phyloP scores from a whole-genome alignment of 495 filamentous ascomycete genomes.

The Diplogelasinospora grovesii region DNA sequence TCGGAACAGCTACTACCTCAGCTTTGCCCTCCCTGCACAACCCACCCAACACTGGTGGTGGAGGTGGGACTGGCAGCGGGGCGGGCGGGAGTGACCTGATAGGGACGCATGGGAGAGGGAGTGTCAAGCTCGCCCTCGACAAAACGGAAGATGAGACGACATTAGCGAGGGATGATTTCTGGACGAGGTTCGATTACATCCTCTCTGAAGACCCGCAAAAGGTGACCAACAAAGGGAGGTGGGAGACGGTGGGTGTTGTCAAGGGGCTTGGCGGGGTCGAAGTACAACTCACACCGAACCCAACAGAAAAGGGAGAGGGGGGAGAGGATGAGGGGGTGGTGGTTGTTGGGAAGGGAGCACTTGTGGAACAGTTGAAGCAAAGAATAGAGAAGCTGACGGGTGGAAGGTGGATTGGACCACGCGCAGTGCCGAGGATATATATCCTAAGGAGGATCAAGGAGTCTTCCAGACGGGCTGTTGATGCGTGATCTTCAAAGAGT shows the following conservation, averaged over 20 bases:
- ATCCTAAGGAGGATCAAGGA: conserved; percentile 45
- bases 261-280: conserved; percentile 66
- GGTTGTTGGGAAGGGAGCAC: conserved; percentile 28
- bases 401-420: conserved; percentile 59
- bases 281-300: conserved; percentile 31
- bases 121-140: conserved; percentile 40
- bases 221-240: conserved; percentile 48
- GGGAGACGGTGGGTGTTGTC: conserved; percentile 64
- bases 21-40: conserved; percentile 7
- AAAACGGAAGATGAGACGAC: conserved; percentile 55
- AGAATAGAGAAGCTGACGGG: conserved; percentile 34
- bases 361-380: conserved; percentile 25
- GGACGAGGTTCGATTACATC: conserved; percentile 75
- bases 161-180: conserved; percentile 62
- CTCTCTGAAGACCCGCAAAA: conserved; percentile 60
- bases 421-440: conserved; percentile 52
- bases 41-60: no score
- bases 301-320: conserved; percentile 15
- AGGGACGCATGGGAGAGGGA: neutral
- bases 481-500: conserved; percentile 2
- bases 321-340: conserved; percentile 32
- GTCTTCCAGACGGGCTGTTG: conserved; percentile 2
- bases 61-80: neutral
- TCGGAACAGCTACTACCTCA: conserved; percentile 40
- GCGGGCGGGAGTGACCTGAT: neutral